Evolutionary conservation across 805 yeast genomes (phyloP), one percentile per base, ranked within the genome.

Genomic region (Cyberlindnera galapagoensis): DNA sequence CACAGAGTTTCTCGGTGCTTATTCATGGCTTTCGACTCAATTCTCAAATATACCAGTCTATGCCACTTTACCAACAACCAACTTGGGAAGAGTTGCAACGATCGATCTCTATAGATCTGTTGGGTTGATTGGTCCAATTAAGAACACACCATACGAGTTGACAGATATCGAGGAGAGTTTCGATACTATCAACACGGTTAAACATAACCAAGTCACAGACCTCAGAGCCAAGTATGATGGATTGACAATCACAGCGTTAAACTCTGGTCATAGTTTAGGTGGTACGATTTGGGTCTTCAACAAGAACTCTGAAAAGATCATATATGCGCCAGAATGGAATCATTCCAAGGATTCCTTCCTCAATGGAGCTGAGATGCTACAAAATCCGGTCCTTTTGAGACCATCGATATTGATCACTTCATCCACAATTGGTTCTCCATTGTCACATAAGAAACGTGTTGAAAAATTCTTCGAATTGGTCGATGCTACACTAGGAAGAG

Each of bases 241-340:
- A 20, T 54, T 79, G 22, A 64, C 73, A 4, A 61, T 90, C 15
- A 78, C 94, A 0, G 94, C 97, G 0, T 76, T 78, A 45, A 87
- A 83, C 54, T 79, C 97, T 1, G 99, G 99, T 4, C 95, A 85
- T 51, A 69, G 94, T 0, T 66, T 92, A 18, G 99, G 99, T 40
- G 97, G 98, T 10, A 76, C 94, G 0, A 74, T 88, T 28, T 88
- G 97, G 97, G 62, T 79, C 22, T 55, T 90, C 9, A 69, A 71
- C 27, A 77, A 78, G 35, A 76, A 80, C 39, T 71, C 78, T 12
- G 97, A 90, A 44, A 80, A 80, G 41, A 62, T 88, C n/a, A 63
- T 90, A 3, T 85, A 86, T 55, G 94, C 95, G 0, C 87, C 92
- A 2, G 76, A 82, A 27, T 92, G 97, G 97, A 90, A 88, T 54